Evolutionary conservation across 805 yeast genomes (phyloP).

Genomic region (Saturnispora bothae): DNA sequence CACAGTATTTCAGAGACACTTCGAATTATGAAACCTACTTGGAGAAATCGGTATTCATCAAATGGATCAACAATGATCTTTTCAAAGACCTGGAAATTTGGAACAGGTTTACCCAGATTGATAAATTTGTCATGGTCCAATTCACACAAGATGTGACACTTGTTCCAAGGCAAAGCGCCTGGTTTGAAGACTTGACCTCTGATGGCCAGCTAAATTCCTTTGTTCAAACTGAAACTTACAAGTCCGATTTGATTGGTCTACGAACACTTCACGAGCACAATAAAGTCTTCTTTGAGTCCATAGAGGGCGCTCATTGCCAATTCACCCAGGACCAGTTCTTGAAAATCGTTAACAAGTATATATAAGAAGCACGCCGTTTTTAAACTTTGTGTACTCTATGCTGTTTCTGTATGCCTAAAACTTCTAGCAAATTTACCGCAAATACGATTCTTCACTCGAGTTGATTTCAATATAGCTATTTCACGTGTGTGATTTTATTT

Average conservation of each 20-base stretch:
- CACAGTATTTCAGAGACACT: conserved; percentile 64
- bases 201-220: conserved; percentile 34
- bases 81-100: conserved; percentile 27
- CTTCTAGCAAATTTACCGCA: too few species aligned
- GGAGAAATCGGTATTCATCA: conserved; percentile 47
- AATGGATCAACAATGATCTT: conserved; percentile 56
- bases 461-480: too few species aligned
- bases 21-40: conserved; percentile 42
- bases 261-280: conserved; percentile 32
- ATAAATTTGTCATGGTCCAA: conserved; percentile 46
- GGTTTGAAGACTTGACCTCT: conserved; percentile 47
- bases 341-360: conserved; percentile 33
- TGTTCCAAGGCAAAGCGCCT: conserved; percentile 63
- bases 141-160: conserved; percentile 58
- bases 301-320: conserved; percentile 57
- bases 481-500: too few species aligned
- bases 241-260: conserved; percentile 53
- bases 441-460: too few species aligned
- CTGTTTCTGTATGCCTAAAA: neutral
- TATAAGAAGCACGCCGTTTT: neutral
- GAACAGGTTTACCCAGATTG: conserved; percentile 33
- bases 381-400: too few species aligned
- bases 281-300: conserved; percentile 36
- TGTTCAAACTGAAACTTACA: conserved; percentile 38
- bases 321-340: conserved; percentile 43